Evolutionary conservation across 495 filamentous ascomycete species (phyloP), one percentile per base, ranked within the genome.

Genomic region (Apiosordaria backusii): DNA sequence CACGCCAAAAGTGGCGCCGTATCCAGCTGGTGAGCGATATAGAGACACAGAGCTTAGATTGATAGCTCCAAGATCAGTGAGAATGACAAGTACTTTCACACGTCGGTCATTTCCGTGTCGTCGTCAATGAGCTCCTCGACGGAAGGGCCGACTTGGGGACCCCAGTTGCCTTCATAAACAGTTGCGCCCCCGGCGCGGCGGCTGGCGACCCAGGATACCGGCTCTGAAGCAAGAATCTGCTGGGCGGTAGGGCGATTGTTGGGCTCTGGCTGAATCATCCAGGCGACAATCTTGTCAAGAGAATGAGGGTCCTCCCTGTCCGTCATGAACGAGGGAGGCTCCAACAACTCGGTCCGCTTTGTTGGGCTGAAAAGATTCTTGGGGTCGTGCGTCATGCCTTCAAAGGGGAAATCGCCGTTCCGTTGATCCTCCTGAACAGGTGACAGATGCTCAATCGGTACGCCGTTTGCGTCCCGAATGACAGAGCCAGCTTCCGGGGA

Each of bases 131-230:
- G 61, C 50, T 68, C 67, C 19, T 68, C 58, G 19, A 70, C 73
- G 10, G 72, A 60, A 1, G 68, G 70, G 22, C 60, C 70, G 21
- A 68, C 25, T 4, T 71, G 72, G 18, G 93, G 95, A 1, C 95
- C 95, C 91, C 92, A 99, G 74, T 92, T 93, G 69, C 95, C 96
- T 79, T 99, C 95, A 67, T 88, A 98, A 60, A 97, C 87, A 10
- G 91, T 96, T 23, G 96, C 96, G 26, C 91, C 90, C 24, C 92
- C 91, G 57, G 88, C 87, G 40, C 91, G 88, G 66, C 92, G 87
- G 57, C 75, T 74, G 63, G 84, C 84, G 21, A 92, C 89, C 88
- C 96, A 99, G 65, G 82, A 82, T 24, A 95, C 82, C 21, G 91
- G 89, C 50, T 85, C 85, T 2, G 83, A 81, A 57, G 79, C 73